A percentile compares a stretch with the other conserved stretches of the same genome.
Evolutionary conservation across 805 yeast species (phyloP).

Genomic region (Pichia cabralensis): DNA sequence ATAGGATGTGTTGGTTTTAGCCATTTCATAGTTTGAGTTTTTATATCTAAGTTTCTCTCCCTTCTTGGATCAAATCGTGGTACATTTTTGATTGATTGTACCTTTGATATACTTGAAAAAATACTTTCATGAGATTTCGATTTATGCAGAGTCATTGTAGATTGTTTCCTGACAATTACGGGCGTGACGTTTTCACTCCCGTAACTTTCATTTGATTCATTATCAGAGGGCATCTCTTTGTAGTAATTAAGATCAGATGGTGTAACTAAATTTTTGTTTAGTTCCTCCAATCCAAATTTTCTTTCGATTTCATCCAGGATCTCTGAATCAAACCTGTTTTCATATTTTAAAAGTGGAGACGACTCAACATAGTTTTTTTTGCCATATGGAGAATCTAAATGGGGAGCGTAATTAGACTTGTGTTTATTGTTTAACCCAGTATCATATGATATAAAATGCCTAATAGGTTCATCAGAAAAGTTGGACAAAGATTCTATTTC

Average conservation of each 20-base stretch:
- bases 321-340: no score
- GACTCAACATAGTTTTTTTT: constrained; percentile 6
- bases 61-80: constrained; percentile 1
- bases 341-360: constrained; percentile 11
- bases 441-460: constrained; percentile 25
- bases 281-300: no score
- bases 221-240: neutral
- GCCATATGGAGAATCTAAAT: no score
- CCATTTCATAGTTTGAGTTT: constrained; percentile 25
- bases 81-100: neutral
- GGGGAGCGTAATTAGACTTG: constrained; percentile 1
- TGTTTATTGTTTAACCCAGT: constrained; percentile 17
- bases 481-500: no score
- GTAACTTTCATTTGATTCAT: constrained; percentile 16
- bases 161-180: constrained; percentile 9
- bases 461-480: constrained; percentile 15
- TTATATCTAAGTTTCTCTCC: constrained; percentile 14
- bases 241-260: no score
- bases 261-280: no score
- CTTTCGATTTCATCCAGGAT: no score
- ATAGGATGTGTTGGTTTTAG: constrained; percentile 19
- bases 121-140: constrained; percentile 24
- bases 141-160: constrained; percentile 9
- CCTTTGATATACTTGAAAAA: constrained; percentile 11
- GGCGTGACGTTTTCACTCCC: constrained; percentile 20